Evolutionary conservation across 1,284 basidiomycete genomes (phyloP), one percentile per base, ranked within the genome.

Genomic region (Sporisorium scitamineum): DNA sequence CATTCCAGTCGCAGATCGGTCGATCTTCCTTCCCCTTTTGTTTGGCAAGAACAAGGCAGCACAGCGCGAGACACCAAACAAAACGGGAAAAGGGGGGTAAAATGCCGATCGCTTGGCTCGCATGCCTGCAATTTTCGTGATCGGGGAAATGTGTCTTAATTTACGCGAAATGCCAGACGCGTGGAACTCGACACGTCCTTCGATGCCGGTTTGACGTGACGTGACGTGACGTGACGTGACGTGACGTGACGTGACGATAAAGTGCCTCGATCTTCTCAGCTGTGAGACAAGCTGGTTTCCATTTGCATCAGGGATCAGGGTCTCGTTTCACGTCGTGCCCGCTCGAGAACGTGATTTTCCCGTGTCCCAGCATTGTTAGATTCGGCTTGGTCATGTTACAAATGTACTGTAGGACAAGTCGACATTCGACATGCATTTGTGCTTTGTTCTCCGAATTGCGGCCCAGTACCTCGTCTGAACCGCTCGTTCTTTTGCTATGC

Each of bases 1-100:
- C 63, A 59, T 65, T 65, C 56, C 62, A 59, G 20, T 53, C 31
- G 63, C 31, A 22, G 57, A 65, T 65, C 63, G 63, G 56, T 59
- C 63, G 63, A 65, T 65, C 56, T 26, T 16, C 5, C 18, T 14
- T 7, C 13, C n/a, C n/a, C n/a, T n/a, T n/a, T n/a, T n/a, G n/a
- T n/a, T n/a, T n/a, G n/a, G n/a, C n/a, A n/a, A n/a, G n/a, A n/a
- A n/a, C n/a, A n/a, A n/a, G n/a, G n/a, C n/a, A n/a, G n/a, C n/a
- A n/a, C n/a, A n/a, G n/a, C n/a, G n/a, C n/a, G n/a, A n/a, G n/a
- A n/a, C n/a, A n/a, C n/a, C n/a, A n/a, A n/a, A n/a, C n/a, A n/a
- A n/a, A n/a, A n/a, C n/a, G n/a, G n/a, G n/a, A n/a, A n/a, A n/a
- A n/a, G n/a, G n/a, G n/a, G n/a, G n/a, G n/a, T n/a, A 14, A 8